Percentiles rank a stretch among this genome's conserved stretches.
Conservation (phyloP, 148 eudicot species). For the Gaultheria prostrata region DNA sequence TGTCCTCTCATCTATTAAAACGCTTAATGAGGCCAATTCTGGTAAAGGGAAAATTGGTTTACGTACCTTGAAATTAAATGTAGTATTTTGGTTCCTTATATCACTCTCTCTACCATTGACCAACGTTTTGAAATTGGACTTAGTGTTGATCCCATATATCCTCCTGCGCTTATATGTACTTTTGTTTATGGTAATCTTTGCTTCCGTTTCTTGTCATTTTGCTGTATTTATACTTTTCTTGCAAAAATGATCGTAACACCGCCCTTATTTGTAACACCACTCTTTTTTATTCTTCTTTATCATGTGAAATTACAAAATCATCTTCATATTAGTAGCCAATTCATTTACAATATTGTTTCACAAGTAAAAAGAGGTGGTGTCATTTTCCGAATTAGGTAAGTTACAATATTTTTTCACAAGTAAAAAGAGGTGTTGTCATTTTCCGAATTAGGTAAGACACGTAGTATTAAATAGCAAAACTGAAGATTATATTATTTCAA, state of each 20-base stretch:
- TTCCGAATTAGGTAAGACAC: not conserved
- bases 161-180: not conserved
- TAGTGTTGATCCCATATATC: not conserved
- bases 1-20: too few species aligned
- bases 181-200: not conserved
- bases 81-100: too few species aligned
- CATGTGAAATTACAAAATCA: not conserved
- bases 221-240: not conserved
- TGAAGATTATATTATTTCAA: not conserved
- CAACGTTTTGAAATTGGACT: not conserved
- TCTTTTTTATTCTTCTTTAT: not conserved
- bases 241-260: not conserved
- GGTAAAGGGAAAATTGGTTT: too few species aligned
- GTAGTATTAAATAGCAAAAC: not conserved
- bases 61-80: too few species aligned
- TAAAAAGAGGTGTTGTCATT: not conserved
- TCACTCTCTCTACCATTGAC: not conserved
- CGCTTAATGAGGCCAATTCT: too few species aligned
- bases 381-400: too few species aligned
- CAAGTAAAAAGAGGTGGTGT: not conserved
- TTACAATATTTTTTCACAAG: not conserved
- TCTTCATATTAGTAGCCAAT: not conserved
- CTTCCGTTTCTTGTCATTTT: not conserved
- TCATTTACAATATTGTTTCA: not conserved
- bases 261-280: too few species aligned